Percentiles rank a stretch among this genome's conserved stretches.
Evolutionary conservation across 2,329 filamentous ascomycete species (phyloP).

Genomic region (Cladophialophora yegresii): DNA sequence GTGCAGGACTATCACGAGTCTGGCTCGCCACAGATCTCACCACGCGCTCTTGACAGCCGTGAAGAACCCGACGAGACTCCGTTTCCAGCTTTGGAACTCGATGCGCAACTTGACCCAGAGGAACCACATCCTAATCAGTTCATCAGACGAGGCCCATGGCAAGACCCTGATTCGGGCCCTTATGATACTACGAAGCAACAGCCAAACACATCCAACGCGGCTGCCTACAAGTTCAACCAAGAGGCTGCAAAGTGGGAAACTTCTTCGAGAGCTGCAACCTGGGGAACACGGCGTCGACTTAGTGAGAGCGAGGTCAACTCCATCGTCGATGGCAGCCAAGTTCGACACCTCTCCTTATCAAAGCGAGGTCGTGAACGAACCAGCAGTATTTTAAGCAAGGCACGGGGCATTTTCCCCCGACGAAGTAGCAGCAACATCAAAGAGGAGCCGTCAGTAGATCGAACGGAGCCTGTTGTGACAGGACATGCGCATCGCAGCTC

Average conservation of each 20-base stretch:
- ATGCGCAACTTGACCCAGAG: slow-evolving; percentile 36
- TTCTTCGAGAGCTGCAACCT: slow-evolving; percentile 57
- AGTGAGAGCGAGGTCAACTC: slow-evolving; percentile 55
- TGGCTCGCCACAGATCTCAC: slow-evolving; percentile 38
- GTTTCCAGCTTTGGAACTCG: slow-evolving; percentile 36
- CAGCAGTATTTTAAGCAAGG: slow-evolving; percentile 46
- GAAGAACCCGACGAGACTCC: slow-evolving; percentile 34
- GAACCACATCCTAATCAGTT: slow-evolving; percentile 45
- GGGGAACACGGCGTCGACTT: slow-evolving; percentile 52
- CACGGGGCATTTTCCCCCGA: slow-evolving; percentile 44
- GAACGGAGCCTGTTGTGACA: slow-evolving; percentile 1
- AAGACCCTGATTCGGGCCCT: slow-evolving; percentile 43
- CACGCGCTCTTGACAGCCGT: slow-evolving; percentile 15
- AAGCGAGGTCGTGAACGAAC: slow-evolving; percentile 46
- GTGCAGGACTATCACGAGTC: slow-evolving; percentile 38
- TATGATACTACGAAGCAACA: slow-evolving; percentile 43
- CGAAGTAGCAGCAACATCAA: slow-evolving; percentile 51
- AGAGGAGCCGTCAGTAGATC: slow-evolving; percentile 39
- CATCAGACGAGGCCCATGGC: slow-evolving; percentile 51
- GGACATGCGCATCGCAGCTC: slow-evolving; percentile 35
- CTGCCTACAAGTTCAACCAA: slow-evolving; percentile 56
- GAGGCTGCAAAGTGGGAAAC: slow-evolving; percentile 56
- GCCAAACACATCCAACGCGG: slow-evolving; percentile 56
- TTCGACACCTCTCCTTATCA: slow-evolving; percentile 46
- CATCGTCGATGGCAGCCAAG: slow-evolving; percentile 47